Evolutionary conservation across 2,329 filamentous ascomycete genomes (phyloP), one percentile per base, ranked within the genome.

Genomic region (Huntiella abstrusa): DNA sequence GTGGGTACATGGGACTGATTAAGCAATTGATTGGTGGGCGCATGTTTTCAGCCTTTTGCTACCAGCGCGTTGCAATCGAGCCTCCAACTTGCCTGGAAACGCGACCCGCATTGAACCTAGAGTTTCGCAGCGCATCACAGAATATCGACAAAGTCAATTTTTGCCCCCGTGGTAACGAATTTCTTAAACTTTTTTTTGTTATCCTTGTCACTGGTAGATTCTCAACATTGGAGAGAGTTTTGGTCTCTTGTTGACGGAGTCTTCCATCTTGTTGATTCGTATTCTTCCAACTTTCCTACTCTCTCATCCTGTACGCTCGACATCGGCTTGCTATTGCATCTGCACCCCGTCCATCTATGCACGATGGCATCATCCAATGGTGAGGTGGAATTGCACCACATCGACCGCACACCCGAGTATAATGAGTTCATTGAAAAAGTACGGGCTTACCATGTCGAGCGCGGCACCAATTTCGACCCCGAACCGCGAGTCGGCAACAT

Each of bases 401-500:
- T 79, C 60, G 71, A 77, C 45, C 68, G 69, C 49, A 77, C 73
- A 2, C 64, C 72, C 43, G 83, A 91, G 62, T 85, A 85, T 62
- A 73, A 80, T 47, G 76, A 82, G 38, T 92, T 93, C 60, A 81
- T 92, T 57, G 67, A 72, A 54, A 76, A 79, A 56, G 65, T 92
- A 48, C 71, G 68, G 43, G 74, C 69, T 41, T 92, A 84, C 58
- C 84, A 92, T 61, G 70, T 78, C 55, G 75, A 83, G 60, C 75
- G 85, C 63, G 84, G 84, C 46, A 92, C 83, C 5, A 64, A 69
- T 48, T 76, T 93, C 54, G 85, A 92, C 51, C 70, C 78, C 28
- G 80, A 87, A 59, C 85, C 85, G 44, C 86, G 83, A 63, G 76
- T 92, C 54, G 84, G 83, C 51, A 71, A 73, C 53, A 77, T 77